phyloP scores from a whole-genome alignment of 106 monocot genomes.

The Agapanthus africanus region DNA sequence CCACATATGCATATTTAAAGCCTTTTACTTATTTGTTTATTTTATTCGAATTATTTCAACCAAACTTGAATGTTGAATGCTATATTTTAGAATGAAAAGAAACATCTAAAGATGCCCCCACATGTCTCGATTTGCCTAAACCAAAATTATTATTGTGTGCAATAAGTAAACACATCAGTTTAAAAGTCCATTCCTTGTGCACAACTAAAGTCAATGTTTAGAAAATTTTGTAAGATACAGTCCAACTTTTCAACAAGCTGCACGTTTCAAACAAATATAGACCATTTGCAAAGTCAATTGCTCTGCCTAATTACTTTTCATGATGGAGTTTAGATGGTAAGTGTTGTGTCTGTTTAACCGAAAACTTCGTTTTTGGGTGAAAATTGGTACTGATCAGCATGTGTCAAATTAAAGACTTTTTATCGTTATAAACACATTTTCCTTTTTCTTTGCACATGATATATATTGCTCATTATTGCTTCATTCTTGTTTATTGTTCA shows the following conservation, averaged over 20 bases:
- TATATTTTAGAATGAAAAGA: too few species aligned
- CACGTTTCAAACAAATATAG: not conserved
- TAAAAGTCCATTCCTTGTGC: not conserved
- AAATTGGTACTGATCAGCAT: not conserved
- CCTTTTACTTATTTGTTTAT: too few species aligned
- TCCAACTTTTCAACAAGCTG: not conserved
- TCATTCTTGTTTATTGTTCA: slow-evolving; percentile 12
- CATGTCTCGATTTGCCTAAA: too few species aligned
- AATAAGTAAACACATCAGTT: too few species aligned
- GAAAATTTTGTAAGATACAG: not conserved
- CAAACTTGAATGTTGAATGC: too few species aligned
- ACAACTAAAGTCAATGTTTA: not conserved
- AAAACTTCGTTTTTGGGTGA: too few species aligned
- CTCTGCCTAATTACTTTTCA: not conserved
- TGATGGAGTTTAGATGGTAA: too few species aligned
- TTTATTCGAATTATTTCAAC: too few species aligned
- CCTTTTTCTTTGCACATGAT: not conserved
- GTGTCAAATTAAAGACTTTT: not conserved
- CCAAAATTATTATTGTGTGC: too few species aligned
- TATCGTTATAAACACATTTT: not conserved
- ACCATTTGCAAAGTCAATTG: not conserved
- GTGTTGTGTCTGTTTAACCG: too few species aligned
- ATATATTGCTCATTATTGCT: not conserved
- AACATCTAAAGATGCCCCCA: too few species aligned
- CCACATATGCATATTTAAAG: too few species aligned